These are phyloP conservation scores for Clitocybe nebularis DNA, from an alignment of 1,284 basidiomycete genomes.

Conservation along the genomic window DNA sequence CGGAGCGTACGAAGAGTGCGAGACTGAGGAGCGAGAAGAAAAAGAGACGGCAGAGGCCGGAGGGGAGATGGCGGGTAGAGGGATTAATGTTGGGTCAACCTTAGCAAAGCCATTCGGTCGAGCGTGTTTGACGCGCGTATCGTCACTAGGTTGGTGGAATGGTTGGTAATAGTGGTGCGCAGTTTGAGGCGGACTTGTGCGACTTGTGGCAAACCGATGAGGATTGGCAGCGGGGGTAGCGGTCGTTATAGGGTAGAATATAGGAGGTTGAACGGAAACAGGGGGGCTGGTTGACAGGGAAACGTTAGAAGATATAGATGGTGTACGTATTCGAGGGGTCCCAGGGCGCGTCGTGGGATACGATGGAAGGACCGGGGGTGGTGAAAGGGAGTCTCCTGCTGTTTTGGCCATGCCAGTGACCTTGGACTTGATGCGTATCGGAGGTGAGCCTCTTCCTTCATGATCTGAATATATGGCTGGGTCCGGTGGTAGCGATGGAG, in stretches of 20 bases:
- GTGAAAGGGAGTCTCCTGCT: slow-evolving; percentile 23
- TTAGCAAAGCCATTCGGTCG: slow-evolving; percentile 26
- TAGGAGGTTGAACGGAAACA: slow-evolving; percentile 23
- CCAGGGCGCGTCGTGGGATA: slow-evolving; percentile 29
- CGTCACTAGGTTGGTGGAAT: slow-evolving; percentile 30
- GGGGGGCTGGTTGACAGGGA: slow-evolving; percentile 29
- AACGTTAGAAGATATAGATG: slow-evolving; percentile 40
- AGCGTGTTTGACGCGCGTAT: slow-evolving; percentile 13
- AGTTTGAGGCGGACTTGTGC: slow-evolving; percentile 31
- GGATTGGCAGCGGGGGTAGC: slow-evolving; percentile 51
- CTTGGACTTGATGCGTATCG: slow-evolving; percentile 54
- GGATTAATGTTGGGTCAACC: slow-evolving; percentile 51
- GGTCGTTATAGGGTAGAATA: slow-evolving; percentile 56
- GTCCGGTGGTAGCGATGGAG: slow-evolving; percentile 13
- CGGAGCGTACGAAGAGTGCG: slow-evolving; percentile 38
- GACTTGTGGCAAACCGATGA: slow-evolving; percentile 42
- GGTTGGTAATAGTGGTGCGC: slow-evolving; percentile 32
- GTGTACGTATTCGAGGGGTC: slow-evolving; percentile 33
- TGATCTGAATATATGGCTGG: slow-evolving; percentile 17
- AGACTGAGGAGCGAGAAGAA: slow-evolving; percentile 64
- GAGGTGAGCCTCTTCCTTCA: slow-evolving; percentile 21
- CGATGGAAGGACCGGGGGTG: slow-evolving; percentile 23
- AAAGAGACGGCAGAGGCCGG: slow-evolving; percentile 65
- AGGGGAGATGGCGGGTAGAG: slow-evolving; percentile 63
- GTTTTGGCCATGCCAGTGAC: slow-evolving; percentile 43